A percentile compares a stretch with the other conserved stretches of the same genome.
These are phyloP conservation scores for Astrothelium subdiscretum DNA, from an alignment of 495 filamentous ascomycete species.

Conservation along the genomic window DNA sequence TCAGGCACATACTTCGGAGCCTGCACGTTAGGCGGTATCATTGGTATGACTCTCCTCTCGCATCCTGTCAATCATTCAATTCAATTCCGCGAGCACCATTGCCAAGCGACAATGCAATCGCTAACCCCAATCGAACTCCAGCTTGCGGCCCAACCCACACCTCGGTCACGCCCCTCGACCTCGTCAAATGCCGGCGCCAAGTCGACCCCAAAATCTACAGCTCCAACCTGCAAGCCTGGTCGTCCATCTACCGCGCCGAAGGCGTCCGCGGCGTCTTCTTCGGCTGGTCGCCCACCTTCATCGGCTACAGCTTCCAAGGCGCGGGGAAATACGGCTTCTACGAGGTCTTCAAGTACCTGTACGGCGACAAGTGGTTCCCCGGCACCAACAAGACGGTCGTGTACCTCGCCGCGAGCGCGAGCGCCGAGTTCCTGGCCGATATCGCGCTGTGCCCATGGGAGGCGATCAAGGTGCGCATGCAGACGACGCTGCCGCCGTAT, in stretches of 20 bases:
- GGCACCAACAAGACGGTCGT: constrained; percentile 49
- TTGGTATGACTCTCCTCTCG: constrained; percentile 38
- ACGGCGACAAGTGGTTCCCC: constrained; percentile 54
- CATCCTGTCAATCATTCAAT: too few relatives aligned
- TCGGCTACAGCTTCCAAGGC: constrained; percentile 62
- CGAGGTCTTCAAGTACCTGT: constrained; percentile 63
- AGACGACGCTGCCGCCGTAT: constrained; percentile 57
- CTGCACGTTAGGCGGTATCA: constrained; percentile 52
- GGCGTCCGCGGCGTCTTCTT: constrained; percentile 61
- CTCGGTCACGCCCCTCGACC: constrained; percentile 48
- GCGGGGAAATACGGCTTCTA: constrained; percentile 70
- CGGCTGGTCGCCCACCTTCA: constrained; percentile 59
- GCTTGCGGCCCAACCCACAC: constrained; percentile 54
- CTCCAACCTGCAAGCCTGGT: constrained; percentile 57
- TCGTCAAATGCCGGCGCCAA: constrained; percentile 58
- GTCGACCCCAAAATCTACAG: constrained; percentile 60
- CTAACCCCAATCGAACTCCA: constrained; percentile 16
- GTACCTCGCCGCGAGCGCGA: constrained; percentile 53
- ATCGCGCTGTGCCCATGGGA: constrained; percentile 57
- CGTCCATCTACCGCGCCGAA: constrained; percentile 49
- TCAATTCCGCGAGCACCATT: too few relatives aligned
- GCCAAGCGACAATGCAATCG: too few relatives aligned
- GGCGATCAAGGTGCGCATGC: constrained; percentile 64
- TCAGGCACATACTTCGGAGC: constrained; percentile 55
- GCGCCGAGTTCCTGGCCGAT: constrained; percentile 60